Percentiles rank a stretch among this genome's conserved stretches.
Evolutionary conservation across 75 land plant species (phyloP).

Genomic region (Sequoia sempervirens): DNA sequence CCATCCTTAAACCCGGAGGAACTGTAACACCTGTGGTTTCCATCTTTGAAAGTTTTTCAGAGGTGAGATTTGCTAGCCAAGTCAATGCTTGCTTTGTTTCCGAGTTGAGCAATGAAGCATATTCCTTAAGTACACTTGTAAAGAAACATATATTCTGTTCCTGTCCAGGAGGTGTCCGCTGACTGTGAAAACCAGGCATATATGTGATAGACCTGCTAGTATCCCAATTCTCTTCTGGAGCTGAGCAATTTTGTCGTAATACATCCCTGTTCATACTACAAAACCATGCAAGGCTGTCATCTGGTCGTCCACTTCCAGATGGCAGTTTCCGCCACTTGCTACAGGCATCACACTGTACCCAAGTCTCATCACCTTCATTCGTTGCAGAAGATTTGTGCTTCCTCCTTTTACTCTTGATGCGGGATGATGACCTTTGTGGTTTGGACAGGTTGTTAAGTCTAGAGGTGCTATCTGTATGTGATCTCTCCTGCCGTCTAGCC

Average conservation of each 20-base stretch:
- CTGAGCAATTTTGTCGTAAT: constrained; percentile 62
- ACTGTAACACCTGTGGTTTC: constrained; percentile 53
- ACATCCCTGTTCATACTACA: constrained; percentile 81
- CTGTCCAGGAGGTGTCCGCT: constrained; percentile 42
- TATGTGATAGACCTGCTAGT: constrained; percentile 31
- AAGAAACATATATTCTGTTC: constrained; percentile 75
- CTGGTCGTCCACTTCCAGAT: constrained; percentile 19
- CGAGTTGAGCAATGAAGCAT: constrained; percentile 35
- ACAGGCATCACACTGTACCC: constrained; percentile 97
- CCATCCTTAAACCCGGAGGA: constrained; percentile 24
- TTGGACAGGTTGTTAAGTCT: constrained; percentile 2
- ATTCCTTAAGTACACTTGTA: constrained; percentile 62
- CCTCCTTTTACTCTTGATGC: constrained; percentile 3
- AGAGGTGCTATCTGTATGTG: neutral
- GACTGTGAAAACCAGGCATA: constrained; percentile 70
- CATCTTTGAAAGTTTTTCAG: constrained; percentile 50
- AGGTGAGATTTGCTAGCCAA: constrained; percentile 70
- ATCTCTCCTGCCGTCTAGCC: constrained; percentile 6
- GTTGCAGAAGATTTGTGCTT: constrained; percentile 1
- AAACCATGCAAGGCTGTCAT: constrained; percentile 74
- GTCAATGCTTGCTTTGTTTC: constrained; percentile 58
- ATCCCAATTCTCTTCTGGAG: constrained; percentile 77
- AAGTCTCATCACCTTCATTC: constrained; percentile 45
- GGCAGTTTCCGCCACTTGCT: constrained; percentile 80
- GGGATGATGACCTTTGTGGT: neutral